Conservation (phyloP, 192 early-diverging fungal genomes). For the Entomortierella beljakovae region DNA sequence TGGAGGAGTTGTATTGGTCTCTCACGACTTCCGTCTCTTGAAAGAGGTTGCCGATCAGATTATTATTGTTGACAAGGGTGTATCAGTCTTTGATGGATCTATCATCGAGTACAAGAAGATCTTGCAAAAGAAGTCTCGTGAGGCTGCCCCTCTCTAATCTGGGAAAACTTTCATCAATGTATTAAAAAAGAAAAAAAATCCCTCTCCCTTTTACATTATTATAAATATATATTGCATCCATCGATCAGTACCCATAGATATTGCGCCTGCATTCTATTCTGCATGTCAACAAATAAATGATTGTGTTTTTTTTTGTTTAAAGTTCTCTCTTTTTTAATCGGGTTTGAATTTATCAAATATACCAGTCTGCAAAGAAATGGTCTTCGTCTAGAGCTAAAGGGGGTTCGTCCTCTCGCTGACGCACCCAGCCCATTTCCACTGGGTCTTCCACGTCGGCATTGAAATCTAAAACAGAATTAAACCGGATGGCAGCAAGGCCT, state of each 20-base stretch:
- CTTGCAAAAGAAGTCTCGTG: conserved; percentile 62
- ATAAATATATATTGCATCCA: neutral
- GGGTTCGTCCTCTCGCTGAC: conserved; percentile 46
- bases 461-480: conserved; percentile 38
- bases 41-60: conserved; percentile 96
- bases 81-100: conserved; percentile 81
- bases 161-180: neutral
- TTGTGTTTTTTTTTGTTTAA: neutral
- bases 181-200: too few relatives aligned
- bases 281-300: neutral
- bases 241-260: neutral
- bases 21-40: conserved; percentile 99
- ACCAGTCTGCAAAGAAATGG: conserved; percentile 53
- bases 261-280: neutral
- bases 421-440: conserved; percentile 52
- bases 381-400: conserved; percentile 45
- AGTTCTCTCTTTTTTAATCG: neutral
- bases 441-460: conserved; percentile 37
- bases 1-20: conserved; percentile 98
- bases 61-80: conserved; percentile 86
- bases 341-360: conserved; percentile 2
- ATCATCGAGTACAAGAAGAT: conserved; percentile 95
- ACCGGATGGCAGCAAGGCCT: conserved; percentile 3
- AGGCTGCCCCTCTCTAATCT: conserved; percentile 5
- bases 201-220: too few relatives aligned